Evolutionary conservation across 768 basidiomycete genomes (phyloP).

Genomic region (Baorangia bicolor): DNA sequence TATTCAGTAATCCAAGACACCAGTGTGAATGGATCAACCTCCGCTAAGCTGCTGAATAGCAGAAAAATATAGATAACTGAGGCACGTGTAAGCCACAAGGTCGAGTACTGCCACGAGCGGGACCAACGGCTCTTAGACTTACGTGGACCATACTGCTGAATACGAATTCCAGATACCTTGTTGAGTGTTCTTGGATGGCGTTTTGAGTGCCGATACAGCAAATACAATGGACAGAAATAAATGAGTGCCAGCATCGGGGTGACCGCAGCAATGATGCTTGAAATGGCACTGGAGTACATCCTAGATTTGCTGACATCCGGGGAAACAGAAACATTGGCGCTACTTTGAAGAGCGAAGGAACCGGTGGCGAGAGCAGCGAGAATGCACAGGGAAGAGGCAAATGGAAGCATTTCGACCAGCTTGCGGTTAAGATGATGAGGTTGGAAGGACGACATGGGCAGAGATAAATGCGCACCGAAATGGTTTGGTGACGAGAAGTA

Average conservation of each 20-base stretch:
- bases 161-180: slow-evolving; percentile 45
- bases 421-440: slow-evolving; percentile 20
- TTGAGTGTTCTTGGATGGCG: slow-evolving; percentile 49
- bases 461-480: slow-evolving; percentile 30
- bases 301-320: slow-evolving; percentile 29
- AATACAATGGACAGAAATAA: slow-evolving; percentile 52
- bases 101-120: neutral
- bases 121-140: slow-evolving; percentile 18
- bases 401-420: slow-evolving; percentile 39
- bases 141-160: slow-evolving; percentile 56
- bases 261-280: slow-evolving; percentile 36
- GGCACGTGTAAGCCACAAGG: slow-evolving; percentile 21
- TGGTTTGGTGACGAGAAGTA: slow-evolving; percentile 22
- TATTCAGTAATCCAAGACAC: neutral
- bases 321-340: slow-evolving; percentile 6
- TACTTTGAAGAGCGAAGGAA: slow-evolving; percentile 30
- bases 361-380: slow-evolving; percentile 35
- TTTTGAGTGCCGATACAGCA: slow-evolving; percentile 46
- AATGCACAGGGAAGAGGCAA: slow-evolving; percentile 34
- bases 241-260: slow-evolving; percentile 38
- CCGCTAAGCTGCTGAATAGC: slow-evolving; percentile 46
- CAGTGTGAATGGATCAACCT: slow-evolving; percentile 32
- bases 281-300: slow-evolving; percentile 37
- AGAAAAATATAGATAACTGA: slow-evolving; percentile 53
- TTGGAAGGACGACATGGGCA: slow-evolving; percentile 11